A percentile compares a stretch with the other conserved stretches of the same genome.
These are phyloP conservation scores for Trichophyton simii DNA, from an alignment of 2,329 filamentous ascomycete genomes.

Conservation along the genomic window DNA sequence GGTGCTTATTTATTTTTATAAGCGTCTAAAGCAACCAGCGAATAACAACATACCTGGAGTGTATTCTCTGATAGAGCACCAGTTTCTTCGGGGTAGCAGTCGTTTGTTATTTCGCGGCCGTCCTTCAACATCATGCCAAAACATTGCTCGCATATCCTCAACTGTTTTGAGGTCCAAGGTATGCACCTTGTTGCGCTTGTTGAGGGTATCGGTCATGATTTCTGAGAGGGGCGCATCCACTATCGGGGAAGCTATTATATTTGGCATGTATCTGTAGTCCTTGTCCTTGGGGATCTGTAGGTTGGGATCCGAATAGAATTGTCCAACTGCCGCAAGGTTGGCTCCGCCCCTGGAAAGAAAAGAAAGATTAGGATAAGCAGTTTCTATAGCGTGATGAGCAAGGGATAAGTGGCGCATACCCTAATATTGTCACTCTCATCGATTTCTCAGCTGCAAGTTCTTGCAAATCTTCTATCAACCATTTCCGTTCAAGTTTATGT, in stretches of 20 bases:
- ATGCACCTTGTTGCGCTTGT: conserved; percentile 73
- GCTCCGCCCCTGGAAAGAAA: conserved; percentile 60
- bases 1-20: neutral
- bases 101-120: conserved; percentile 84
- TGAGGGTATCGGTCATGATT: conserved; percentile 78
- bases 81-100: conserved; percentile 80
- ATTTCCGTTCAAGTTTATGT: conserved; percentile 79
- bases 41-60: conserved; percentile 47
- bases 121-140: conserved; percentile 76
- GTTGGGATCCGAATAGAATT: conserved; percentile 89
- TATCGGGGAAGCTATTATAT: conserved; percentile 86
- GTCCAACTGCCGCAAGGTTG: conserved; percentile 79
- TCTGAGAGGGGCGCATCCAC: conserved; percentile 83
- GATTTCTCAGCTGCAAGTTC: conserved; percentile 88
- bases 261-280: conserved; percentile 94
- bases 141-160: conserved; percentile 92
- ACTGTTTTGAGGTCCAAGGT: conserved; percentile 61
- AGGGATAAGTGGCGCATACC: conserved; percentile 30
- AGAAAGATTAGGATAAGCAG: neutral
- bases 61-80: conserved; percentile 85
- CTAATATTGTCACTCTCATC: conserved; percentile 78
- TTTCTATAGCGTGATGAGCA: neutral
- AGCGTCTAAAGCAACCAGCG: neutral
- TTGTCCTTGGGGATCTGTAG: conserved; percentile 70
- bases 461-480: conserved; percentile 81